Base-by-base conservation (phyloP, 345 rosid genomes). In the Eucalyptus paniculata region DNA sequence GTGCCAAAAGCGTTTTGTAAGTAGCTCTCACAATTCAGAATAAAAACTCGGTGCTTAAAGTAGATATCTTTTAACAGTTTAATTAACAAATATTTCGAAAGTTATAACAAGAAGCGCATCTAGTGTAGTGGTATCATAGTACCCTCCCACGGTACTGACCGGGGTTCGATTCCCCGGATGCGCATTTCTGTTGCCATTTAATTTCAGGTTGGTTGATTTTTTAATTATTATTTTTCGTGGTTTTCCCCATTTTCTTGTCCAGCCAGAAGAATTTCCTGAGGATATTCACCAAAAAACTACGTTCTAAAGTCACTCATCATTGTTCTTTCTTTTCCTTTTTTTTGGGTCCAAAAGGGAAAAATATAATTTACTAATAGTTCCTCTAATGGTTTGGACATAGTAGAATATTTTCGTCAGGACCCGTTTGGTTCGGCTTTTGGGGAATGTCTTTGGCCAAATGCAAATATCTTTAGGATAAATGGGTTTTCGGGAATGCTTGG, bases 121-220 rank as follows among this genome's bases (percentile, higher is more conserved):
- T 92, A 56, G 92, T 92, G 92, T 92, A 92, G 94, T 92, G 94
- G 92, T 93, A 93, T 91, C 94, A 90, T 91, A 90, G 93, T 92
- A 92, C 92, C 94, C 94, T 92, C 93, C 90, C 91, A 91, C 93
- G 98, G 98, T 95, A 93, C 96, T 95, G 96, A 95, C 97, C 95
- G 92, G 97, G 97, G 98, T 95, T 96, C 95, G 98, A 96, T 95
- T 95, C 97, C 97, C 96, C 92, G 97, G 96, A 95, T 96, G 97
- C 96, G 97, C 96, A 96, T 0, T 18, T 26, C 1, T 34, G 5
- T 32, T n/a, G 16, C 37, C 21, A 8, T n/a, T n/a, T 65, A 7
- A 15, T 30, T 14, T 65, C 2, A 6, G 26, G 26, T 4, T 56
- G 30, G 62, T 10, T 56, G 30, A 24, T 56, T 56, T 56, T 24